Conservation (phyloP, 164 flowering plant species). For the Kingdonia uniflora region DNA sequence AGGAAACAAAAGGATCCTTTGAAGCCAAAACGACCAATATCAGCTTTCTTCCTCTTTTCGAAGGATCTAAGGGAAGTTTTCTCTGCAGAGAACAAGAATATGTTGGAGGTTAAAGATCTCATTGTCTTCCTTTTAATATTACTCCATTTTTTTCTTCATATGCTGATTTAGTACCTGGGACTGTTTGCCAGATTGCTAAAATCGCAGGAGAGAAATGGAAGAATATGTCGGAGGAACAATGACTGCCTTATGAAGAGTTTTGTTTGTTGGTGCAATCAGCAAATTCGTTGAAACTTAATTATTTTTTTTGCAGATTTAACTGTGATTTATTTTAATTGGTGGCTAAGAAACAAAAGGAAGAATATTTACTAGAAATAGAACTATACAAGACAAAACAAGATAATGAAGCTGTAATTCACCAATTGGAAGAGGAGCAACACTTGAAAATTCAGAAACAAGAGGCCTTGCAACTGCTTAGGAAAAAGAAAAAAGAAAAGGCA, state of each 20-base stretch:
- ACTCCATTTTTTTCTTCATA: too few relatives aligned
- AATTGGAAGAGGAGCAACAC: conserved; percentile 60
- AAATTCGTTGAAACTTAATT: too few relatives aligned
- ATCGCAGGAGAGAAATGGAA: conserved; percentile 88
- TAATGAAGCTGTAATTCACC: conserved; percentile 44
- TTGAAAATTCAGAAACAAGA: conserved; percentile 82
- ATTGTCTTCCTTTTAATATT: too few relatives aligned
- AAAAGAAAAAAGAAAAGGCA: conserved; percentile 88
- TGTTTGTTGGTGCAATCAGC: background rate
- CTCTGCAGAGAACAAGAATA: conserved; percentile 42
- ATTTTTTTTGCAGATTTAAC: too few relatives aligned
- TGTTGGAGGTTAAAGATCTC: conserved; percentile 58
- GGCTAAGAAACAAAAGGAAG: conserved; percentile 69
- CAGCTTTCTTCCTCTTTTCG: conserved; percentile 65
- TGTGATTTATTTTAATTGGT: conserved; percentile 22
- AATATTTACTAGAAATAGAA: conserved; percentile 65
- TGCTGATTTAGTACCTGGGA: background rate
- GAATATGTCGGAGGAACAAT: conserved; percentile 54
- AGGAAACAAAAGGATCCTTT: conserved; percentile 96
- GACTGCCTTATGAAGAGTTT: conserved; percentile 68
- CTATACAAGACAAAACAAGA: conserved; percentile 63
- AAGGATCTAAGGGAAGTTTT: conserved; percentile 56
- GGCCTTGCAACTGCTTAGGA: conserved; percentile 83
- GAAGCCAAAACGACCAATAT: conserved; percentile 73
- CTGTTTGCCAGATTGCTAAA: conserved; percentile 44